These are phyloP conservation scores for Exophiala alcalophila DNA, from an alignment of 2,329 filamentous ascomycete species.

Conservation along the genomic window DNA sequence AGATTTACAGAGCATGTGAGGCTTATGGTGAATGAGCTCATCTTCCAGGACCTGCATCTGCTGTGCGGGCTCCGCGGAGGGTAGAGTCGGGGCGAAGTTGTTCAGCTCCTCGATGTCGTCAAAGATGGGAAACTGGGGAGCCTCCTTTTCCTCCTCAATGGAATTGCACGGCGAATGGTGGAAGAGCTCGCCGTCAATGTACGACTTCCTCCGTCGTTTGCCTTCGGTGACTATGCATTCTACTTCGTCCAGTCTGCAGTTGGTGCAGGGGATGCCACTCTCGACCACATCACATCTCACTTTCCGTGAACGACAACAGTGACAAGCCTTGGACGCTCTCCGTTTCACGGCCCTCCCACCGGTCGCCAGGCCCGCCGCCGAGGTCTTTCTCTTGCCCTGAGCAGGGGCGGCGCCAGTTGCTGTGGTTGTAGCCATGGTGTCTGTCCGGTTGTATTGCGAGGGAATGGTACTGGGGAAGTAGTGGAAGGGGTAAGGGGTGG, in stretches of 20 bases:
- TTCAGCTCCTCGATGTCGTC: slow-evolving; percentile 31
- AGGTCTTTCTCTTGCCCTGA: slow-evolving; percentile 56
- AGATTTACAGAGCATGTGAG: slow-evolving; percentile 61
- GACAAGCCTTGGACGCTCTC: slow-evolving; percentile 86
- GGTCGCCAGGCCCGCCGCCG: slow-evolving; percentile 54
- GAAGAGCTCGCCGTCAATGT: slow-evolving; percentile 33
- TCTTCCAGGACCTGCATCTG: slow-evolving; percentile 42
- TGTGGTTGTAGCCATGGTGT: slow-evolving; percentile 11
- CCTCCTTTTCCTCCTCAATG: slow-evolving; percentile 25
- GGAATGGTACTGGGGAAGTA: too few species aligned
- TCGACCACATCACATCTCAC: slow-evolving; percentile 93
- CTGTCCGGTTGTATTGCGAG: neutral
- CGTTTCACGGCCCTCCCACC: slow-evolving; percentile 66
- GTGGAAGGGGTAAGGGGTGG: too few species aligned
- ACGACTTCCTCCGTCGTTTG: slow-evolving; percentile 75
- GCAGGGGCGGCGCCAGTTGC: slow-evolving; percentile 9
- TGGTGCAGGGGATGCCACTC: slow-evolving; percentile 77
- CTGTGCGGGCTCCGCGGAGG: slow-evolving; percentile 4
- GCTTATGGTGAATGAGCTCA: slow-evolving; percentile 53
- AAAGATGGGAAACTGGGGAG: slow-evolving; percentile 31
- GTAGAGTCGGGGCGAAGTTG: slow-evolving; percentile 14
- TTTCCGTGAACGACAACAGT: slow-evolving; percentile 82
- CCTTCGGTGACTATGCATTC: slow-evolving; percentile 68
- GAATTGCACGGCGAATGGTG: slow-evolving; percentile 28
- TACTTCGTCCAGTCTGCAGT: slow-evolving; percentile 63